A percentile compares a stretch with the other conserved stretches of the same genome.
Evolutionary conservation across 2,329 filamentous ascomycete species (phyloP).

Genomic region (Alternaria gansuensis): DNA sequence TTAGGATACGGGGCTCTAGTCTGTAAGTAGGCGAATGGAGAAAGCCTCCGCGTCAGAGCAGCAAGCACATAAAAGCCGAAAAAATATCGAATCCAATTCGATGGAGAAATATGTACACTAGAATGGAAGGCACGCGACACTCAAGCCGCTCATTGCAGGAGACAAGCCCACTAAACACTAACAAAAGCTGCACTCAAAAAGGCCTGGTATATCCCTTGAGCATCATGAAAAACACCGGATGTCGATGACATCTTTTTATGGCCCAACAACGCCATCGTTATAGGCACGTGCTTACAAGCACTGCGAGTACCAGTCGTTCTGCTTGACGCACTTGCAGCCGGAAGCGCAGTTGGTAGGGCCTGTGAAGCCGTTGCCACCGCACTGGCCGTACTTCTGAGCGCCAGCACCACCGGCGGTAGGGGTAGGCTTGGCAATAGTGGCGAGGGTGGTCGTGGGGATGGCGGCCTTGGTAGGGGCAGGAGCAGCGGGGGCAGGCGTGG

Average conservation of each 20-base stretch:
- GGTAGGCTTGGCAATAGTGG: slow-evolving; percentile 33
- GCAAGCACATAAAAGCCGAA: slow-evolving; percentile 10
- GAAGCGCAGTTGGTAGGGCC: slow-evolving; percentile 54
- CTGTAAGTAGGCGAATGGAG: slow-evolving; percentile 15
- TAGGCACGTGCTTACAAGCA: slow-evolving; percentile 44
- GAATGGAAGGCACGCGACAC: slow-evolving; percentile 24
- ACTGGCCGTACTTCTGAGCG: slow-evolving; percentile 54
- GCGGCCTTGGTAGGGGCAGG: slow-evolving; percentile 17
- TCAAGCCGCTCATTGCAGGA: slow-evolving; percentile 16
- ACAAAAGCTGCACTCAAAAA: slow-evolving; percentile 10
- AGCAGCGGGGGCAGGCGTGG: slow-evolving; percentile 19
- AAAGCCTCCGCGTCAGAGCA: slow-evolving; percentile 4
- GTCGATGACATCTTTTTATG: background rate
- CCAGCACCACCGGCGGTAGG: slow-evolving; percentile 30
- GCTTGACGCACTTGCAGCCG: slow-evolving; percentile 52
- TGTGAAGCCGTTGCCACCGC: slow-evolving; percentile 56
- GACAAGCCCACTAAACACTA: slow-evolving; percentile 23
- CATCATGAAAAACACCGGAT: slow-evolving; percentile 9
- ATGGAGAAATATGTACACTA: slow-evolving; percentile 23
- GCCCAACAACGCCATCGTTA: background rate
- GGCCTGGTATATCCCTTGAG: background rate
- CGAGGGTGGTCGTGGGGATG: slow-evolving; percentile 31
- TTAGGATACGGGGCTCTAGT: slow-evolving; percentile 8
- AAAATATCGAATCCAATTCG: slow-evolving; percentile 16
- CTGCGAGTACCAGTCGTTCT: slow-evolving; percentile 60